Base-by-base conservation (phyloP, 768 basidiomycete species). In the Boletus bicolor region DNA sequence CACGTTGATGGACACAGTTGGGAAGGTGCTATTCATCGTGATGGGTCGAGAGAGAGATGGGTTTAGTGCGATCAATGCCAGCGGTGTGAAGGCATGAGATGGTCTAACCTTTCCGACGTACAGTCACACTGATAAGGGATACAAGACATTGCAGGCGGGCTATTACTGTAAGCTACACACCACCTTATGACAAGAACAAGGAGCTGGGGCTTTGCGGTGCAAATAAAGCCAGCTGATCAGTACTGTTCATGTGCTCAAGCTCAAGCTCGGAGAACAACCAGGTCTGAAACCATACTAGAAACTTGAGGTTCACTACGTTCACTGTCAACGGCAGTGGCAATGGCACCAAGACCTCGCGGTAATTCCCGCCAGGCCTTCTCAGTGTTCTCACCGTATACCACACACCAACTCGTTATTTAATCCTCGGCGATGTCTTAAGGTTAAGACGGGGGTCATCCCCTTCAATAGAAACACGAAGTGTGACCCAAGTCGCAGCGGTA, bases 1-100 rank as follows among this genome's bases (percentile, higher is more conserved):
- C 35, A 70, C 59, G 48, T 72, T 71, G 48, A 70, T 71, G 19
- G 71, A 61, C 26, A 70, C 67, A 19, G 56, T 71, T 2, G 69
- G 71, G 4, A 60, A 56, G 37, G 66, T 51, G 0, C 58, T 45
- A 42, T 65, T 71, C 71, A 71, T 71, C 56, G 53, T 51, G 52
- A 39, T 43, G 17, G 24, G n/a, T 44, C 19, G 28, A 30, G 30
- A 47, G 24, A 49, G 15, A n/a, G 37, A 12, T n/a, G 36, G 6
- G 26, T 19, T 21, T 4, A 17, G 15, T 44, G 45, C n/a, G 36
- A 30, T 30, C 10, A 28, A n/a, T 44, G 35, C 26, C 35, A 53
- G 28, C 7, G 19, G 38, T 43, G 39, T 53, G 34, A 24, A 49
- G 26, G n/a, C 43, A 57, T 52, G 41, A 44, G 41, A 34, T 1